Conservation (phyloP, 73 alveolate genomes). For the Paramecium biaurelia region DNA sequence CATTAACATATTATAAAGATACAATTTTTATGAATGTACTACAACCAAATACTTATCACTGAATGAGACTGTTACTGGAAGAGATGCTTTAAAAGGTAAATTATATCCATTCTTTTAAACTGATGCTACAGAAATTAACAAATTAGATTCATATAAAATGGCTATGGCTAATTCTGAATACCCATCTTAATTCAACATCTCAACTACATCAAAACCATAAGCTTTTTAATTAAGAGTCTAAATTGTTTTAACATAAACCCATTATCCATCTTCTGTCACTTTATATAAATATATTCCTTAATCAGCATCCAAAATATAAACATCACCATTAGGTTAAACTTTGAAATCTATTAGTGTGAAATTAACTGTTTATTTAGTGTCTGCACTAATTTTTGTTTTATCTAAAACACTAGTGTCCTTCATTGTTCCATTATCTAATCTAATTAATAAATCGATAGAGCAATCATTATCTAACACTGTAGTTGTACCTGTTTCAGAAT, state of each 20-base stretch:
- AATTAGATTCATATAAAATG: neutral
- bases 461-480: neutral
- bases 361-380: neutral
- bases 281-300: neutral
- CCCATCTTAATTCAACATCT: neutral
- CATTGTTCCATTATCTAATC: neutral
- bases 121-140: neutral
- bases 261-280: neutral
- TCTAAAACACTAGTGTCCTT: neutral
- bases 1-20: neutral
- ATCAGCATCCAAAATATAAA: constrained; percentile 37
- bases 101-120: neutral
- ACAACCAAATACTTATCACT: neutral
- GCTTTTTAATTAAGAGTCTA: neutral
- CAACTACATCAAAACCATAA: neutral
- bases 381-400: neutral
- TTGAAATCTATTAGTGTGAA: constrained; percentile 2
- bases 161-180: neutral
- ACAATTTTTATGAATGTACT: neutral
- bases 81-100: neutral
- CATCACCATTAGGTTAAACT: constrained; percentile 1
- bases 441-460: neutral
- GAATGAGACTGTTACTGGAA: neutral
- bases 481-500: neutral
- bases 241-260: neutral